Evolutionary conservation across 768 basidiomycete species (phyloP).

Genomic region (Amanita rubescens): DNA sequence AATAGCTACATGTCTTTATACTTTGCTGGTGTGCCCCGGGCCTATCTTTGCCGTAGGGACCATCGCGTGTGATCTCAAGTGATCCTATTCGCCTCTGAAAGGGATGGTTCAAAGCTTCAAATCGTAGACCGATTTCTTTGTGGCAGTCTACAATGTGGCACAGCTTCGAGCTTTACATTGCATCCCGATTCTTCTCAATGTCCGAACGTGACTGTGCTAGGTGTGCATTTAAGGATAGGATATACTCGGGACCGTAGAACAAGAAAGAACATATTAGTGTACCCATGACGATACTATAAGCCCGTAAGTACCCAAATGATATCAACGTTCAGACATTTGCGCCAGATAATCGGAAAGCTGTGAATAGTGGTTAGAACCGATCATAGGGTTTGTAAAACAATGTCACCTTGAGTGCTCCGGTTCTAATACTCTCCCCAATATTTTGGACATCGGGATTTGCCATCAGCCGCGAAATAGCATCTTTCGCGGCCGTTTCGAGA

Average conservation of each 20-base stretch:
- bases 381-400: neutral
- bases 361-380: slow-evolving; percentile 6
- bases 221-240: neutral
- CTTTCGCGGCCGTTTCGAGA: slow-evolving; percentile 58
- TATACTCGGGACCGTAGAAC: neutral
- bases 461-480: slow-evolving; percentile 66
- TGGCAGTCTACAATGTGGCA: too few species aligned
- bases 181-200: too few species aligned
- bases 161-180: too few species aligned
- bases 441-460: slow-evolving; percentile 87
- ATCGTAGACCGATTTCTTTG: too few species aligned
- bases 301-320: neutral
- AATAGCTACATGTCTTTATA: too few species aligned
- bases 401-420: slow-evolving; percentile 73
- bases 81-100: too few species aligned
- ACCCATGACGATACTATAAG: neutral
- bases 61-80: too few species aligned
- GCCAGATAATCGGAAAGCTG: slow-evolving; percentile 64
- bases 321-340: slow-evolving; percentile 48
- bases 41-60: too few species aligned
- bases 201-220: neutral
- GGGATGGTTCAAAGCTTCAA: too few species aligned
- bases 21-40: too few species aligned
- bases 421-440: slow-evolving; percentile 68
- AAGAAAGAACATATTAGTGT: neutral